Conservation (phyloP, 176 grass and related monocot species). For the Lolium rigidum region DNA sequence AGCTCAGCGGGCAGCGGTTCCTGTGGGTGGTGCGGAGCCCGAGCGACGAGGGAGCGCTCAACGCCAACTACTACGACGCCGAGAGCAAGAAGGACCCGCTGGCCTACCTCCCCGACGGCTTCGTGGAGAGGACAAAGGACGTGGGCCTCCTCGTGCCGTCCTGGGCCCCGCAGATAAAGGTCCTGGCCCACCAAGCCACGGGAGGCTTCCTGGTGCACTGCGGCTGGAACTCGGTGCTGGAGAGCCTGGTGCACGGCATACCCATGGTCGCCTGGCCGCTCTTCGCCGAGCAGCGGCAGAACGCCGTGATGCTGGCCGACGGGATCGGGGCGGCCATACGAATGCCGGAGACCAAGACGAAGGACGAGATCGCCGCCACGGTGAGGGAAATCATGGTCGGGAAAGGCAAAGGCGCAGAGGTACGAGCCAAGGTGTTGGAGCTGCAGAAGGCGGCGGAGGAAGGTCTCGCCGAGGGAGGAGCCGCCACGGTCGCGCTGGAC, state of each 20-base stretch:
- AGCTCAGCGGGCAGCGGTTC: conserved; percentile 58
- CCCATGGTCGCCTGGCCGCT: conserved; percentile 77
- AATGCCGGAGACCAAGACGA: not conserved
- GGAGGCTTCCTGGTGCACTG: conserved; percentile 72
- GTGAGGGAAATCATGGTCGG: conserved; percentile 57
- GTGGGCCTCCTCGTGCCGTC: conserved; percentile 42
- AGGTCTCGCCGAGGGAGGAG: conserved; percentile 35
- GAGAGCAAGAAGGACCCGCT: conserved; percentile 54
- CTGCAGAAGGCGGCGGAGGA: conserved; percentile 37
- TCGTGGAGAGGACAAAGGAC: conserved; percentile 32
- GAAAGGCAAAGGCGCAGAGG: not conserved
- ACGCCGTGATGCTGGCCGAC: conserved; percentile 49
- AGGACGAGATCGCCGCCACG: conserved; percentile 38
- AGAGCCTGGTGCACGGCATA: conserved; percentile 55
- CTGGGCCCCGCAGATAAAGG: conserved; percentile 51
- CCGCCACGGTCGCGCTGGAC: conserved; percentile 1
- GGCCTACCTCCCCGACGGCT: conserved; percentile 39
- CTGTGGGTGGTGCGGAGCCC: conserved; percentile 76
- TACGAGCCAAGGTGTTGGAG: conserved; percentile 51
- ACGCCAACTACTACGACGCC: conserved; percentile 52
- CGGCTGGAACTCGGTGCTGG: conserved; percentile 67
- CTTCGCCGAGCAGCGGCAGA: conserved; percentile 61
- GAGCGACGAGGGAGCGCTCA: conserved; percentile 39
- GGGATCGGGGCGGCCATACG: conserved; percentile 40
- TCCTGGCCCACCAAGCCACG: conserved; percentile 52